Conservation (phyloP, 2,329 filamentous ascomycete species). For the Epichloe coenophiala region DNA sequence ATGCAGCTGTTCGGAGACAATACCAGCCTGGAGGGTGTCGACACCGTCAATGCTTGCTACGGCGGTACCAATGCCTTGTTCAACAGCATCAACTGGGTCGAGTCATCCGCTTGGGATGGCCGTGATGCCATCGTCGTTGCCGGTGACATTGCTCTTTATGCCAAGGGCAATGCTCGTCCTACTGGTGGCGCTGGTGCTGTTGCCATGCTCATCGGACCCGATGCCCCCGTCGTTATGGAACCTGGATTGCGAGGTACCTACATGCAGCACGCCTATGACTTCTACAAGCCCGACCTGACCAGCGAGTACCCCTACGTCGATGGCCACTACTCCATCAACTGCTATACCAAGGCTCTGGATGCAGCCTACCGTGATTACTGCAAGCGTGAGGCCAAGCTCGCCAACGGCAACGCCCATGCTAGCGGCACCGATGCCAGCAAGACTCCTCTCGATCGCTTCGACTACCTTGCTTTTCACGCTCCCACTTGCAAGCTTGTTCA, state of each 20-base stretch:
- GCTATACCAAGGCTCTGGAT: conserved; percentile 71
- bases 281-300: conserved; percentile 80
- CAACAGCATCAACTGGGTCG: conserved; percentile 75
- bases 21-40: conserved; percentile 71
- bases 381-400: conserved; percentile 51
- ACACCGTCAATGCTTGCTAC: conserved; percentile 77
- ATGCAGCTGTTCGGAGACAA: conserved; percentile 81
- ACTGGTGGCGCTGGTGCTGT: conserved; percentile 71
- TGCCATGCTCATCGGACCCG: conserved; percentile 64
- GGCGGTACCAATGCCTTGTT: conserved; percentile 75
- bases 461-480: conserved; percentile 72
- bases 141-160: conserved; percentile 75
- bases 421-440: conserved; percentile 36
- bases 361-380: conserved; percentile 70
- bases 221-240: conserved; percentile 65
- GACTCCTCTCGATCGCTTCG: conserved; percentile 64
- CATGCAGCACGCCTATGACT: conserved; percentile 77
- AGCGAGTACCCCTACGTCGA: conserved; percentile 81
- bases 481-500: conserved; percentile 79
- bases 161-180: conserved; percentile 68
- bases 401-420: conserved; percentile 40
- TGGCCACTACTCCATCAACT: conserved; percentile 69
- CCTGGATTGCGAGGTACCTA: conserved; percentile 67
- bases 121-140: conserved; percentile 68
- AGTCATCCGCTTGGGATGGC: conserved; percentile 78